A percentile compares a stretch with the other conserved stretches of the same genome.
Evolutionary conservation across 371 early-diverging fungal species (phyloP).

Genomic region (Mortierella sp.): DNA sequence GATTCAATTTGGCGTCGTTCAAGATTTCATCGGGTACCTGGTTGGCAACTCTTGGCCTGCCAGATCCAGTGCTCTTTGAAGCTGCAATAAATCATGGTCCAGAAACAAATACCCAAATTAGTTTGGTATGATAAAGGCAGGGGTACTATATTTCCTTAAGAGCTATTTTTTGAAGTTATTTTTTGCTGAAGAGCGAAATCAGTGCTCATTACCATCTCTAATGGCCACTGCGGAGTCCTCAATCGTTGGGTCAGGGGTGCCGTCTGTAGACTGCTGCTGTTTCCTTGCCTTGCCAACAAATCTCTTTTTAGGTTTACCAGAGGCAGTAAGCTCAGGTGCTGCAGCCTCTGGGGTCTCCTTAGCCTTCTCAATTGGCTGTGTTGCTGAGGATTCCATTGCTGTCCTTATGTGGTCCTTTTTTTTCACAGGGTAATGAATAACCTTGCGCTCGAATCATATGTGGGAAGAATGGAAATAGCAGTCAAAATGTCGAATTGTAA

Average conservation of each 20-base stretch:
- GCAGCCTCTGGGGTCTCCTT: slow-evolving; percentile 3
- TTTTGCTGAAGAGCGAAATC: not conserved
- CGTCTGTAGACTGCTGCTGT: slow-evolving; percentile 31
- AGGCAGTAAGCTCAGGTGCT: slow-evolving; percentile 44
- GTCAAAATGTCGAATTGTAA: slow-evolving; percentile 20
- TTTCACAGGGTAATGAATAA: not conserved
- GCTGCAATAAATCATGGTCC: slow-evolving; percentile 6
- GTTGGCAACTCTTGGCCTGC: slow-evolving; percentile 68
- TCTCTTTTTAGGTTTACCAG: slow-evolving; percentile 66
- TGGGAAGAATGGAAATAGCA: slow-evolving; percentile 8
- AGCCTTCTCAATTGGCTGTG: not conserved
- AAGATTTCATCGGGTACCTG: slow-evolving; percentile 91
- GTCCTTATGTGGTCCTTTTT: not conserved
- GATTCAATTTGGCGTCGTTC: slow-evolving; percentile 81
- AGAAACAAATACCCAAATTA: not conserved
- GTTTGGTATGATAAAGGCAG: not conserved
- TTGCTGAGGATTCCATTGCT: slow-evolving; percentile 23
- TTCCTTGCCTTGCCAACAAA: slow-evolving; percentile 73
- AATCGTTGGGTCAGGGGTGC: slow-evolving; percentile 55
- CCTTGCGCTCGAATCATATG: not conserved
- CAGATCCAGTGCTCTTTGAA: slow-evolving; percentile 28
- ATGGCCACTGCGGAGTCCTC: slow-evolving; percentile 70
- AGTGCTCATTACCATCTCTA: slow-evolving; percentile 44
- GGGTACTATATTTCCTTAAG: no score
- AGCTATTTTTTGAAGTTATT: no score